Evolutionary conservation across 2,329 filamentous ascomycete genomes (phyloP), one percentile per base, ranked within the genome.

Genomic region (Didymellaceae sp.): DNA sequence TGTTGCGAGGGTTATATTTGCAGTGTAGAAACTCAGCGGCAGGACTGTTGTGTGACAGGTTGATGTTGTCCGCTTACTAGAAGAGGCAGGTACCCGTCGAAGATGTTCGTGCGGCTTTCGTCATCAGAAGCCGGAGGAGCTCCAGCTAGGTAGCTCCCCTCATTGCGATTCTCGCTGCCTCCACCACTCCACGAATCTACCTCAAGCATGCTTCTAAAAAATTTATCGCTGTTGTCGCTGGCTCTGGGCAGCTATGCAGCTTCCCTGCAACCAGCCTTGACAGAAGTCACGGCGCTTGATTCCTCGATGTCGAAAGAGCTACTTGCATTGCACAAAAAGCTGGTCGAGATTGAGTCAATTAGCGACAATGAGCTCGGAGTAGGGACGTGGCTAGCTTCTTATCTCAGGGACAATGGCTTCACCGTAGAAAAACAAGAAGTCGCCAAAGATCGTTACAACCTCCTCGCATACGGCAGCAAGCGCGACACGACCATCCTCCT

Each of bases 301-400:
- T 25, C 54, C 8, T 38, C 50, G 8, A 53, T 54, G 1, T 68
- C 66, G 0, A 59, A 71, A 48, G 75, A 79, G 53, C 81, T 96
- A 1, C 80, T 96, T 33, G 80, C 81, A 14, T 81, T 96, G 10
- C 91, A 96, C 75, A 84, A 86, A 44, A 81, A 84, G 13, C 83
- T 96, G n/a, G 80, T 92, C 22, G 79, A 87, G 50, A 87, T 87
- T 34, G 80, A 87, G 40, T 96, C 90, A 0, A 82, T 91, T 55
- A 86, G 83, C 3, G 83, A 83, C 35, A 80, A 86, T 55, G 91
- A 96, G 70, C 75, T 82, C 32, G 75, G 80, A 0, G 85, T 91
- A 6, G 90, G 87, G 33, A 68, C 81, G 38, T 91, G 87, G 74
- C 80, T 96, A 5, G 78, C 82, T 26, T 75, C 81, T 1, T 90